These are phyloP conservation scores for Cyberlindnera maritima DNA, from an alignment of 805 yeast species.

Conservation along the genomic window DNA sequence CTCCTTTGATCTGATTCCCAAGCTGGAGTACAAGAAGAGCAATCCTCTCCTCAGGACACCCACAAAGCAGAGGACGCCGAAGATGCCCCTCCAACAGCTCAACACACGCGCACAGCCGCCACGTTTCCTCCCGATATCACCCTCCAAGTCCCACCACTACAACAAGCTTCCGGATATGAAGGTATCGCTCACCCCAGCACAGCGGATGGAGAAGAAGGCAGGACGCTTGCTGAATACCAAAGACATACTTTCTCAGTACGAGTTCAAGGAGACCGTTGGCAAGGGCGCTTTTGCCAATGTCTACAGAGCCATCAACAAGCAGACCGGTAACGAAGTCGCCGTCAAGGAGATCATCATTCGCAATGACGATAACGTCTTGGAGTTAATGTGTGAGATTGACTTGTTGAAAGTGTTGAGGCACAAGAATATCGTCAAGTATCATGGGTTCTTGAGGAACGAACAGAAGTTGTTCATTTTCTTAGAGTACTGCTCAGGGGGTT, in stretches of 20 bases:
- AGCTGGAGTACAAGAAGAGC: conserved; percentile 16
- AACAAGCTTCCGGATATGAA: conserved; percentile 12
- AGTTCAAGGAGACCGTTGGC: conserved; percentile 66
- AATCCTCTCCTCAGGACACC: conserved; percentile 23
- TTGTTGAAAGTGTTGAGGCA: conserved; percentile 78
- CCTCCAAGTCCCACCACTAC: conserved; percentile 13
- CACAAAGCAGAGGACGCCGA: conserved; percentile 15
- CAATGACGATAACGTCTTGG: conserved; percentile 68
- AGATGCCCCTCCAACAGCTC: conserved; percentile 16
- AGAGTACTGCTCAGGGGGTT: conserved; percentile 69
- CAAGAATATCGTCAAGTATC: conserved; percentile 86
- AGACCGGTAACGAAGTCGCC: conserved; percentile 70
- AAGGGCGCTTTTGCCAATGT: conserved; percentile 92
- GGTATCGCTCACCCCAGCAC: conserved; percentile 46
- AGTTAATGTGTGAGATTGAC: conserved; percentile 60
- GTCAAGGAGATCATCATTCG: conserved; percentile 72
- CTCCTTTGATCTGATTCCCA: conserved; percentile 23
- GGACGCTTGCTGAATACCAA: conserved; percentile 28
- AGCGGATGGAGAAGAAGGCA: conserved; percentile 42
- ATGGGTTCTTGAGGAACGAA: conserved; percentile 80
- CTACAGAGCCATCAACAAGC: conserved; percentile 65
- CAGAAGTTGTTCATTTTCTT: conserved; percentile 71
- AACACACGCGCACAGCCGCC: conserved; percentile 12
- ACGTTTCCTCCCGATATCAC: conserved; percentile 12
- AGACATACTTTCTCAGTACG: conserved; percentile 38